Conservation (phyloP, 2,329 filamentous ascomycete species). For the Lachnellula suecica region DNA sequence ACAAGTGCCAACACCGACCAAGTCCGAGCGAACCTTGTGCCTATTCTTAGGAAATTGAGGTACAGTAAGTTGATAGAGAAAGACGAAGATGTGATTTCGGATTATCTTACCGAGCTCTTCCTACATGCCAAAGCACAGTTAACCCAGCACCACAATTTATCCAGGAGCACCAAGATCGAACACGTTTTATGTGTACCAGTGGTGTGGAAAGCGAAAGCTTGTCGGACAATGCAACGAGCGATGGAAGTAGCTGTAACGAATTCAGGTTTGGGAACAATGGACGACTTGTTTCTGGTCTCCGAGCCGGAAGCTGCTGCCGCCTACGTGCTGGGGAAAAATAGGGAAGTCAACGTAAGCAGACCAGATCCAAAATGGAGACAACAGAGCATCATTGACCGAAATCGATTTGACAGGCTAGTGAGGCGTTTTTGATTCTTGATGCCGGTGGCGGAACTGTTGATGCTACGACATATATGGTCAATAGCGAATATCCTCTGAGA, state of each 20-base stretch:
- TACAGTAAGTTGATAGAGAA: background rate
- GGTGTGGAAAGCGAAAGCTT: conserved; percentile 14
- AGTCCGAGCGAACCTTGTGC: conserved; percentile 10
- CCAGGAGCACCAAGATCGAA: conserved; percentile 2
- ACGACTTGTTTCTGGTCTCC: conserved; percentile 29
- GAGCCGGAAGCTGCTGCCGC: conserved; percentile 12
- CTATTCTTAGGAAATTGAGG: conserved; percentile 6
- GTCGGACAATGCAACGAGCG: conserved; percentile 16
- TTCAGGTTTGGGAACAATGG: conserved; percentile 7
- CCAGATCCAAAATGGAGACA: too few relatives aligned
- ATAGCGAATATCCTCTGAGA: conserved; percentile 17
- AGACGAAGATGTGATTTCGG: conserved; percentile 15
- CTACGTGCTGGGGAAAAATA: conserved; percentile 7
- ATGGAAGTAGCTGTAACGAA: conserved; percentile 11
- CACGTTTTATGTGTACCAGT: conserved; percentile 17
- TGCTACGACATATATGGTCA: conserved; percentile 26
- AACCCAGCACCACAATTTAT: background rate
- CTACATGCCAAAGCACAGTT: conserved; percentile 14
- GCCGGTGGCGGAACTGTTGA: conserved; percentile 31
- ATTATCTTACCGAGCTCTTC: conserved; percentile 17
- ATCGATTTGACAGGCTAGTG: conserved; percentile 9
- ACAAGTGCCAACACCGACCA: conserved; percentile 10
- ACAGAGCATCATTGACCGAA: too few relatives aligned
- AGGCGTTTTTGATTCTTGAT: conserved; percentile 25
- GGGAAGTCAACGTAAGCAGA: conserved; percentile 4